phyloP scores from a whole-genome alignment of 495 filamentous ascomycete species.

The Articulospora tetracladia region DNA sequence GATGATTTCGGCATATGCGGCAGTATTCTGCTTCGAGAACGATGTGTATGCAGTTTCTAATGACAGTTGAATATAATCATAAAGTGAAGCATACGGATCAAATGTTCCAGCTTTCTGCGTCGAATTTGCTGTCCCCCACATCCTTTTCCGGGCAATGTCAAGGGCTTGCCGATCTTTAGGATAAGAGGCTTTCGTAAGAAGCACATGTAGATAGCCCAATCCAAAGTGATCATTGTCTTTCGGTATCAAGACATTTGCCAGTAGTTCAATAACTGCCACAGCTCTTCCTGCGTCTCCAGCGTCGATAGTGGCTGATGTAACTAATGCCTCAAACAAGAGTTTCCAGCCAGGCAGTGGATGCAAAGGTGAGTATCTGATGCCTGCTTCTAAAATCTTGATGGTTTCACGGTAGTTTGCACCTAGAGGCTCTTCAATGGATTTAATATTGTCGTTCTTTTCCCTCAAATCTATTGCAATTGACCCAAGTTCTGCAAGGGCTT shows the following conservation, averaged over 20 bases:
- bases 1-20: slow-evolving; percentile 24
- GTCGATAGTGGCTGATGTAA: slow-evolving; percentile 56
- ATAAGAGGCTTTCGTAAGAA: slow-evolving; percentile 22
- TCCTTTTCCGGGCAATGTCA: slow-evolving; percentile 50
- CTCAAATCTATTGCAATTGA: slow-evolving; percentile 26
- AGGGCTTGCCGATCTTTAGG: slow-evolving; percentile 51
- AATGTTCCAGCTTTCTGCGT: slow-evolving; percentile 40
- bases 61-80: slow-evolving; percentile 44
- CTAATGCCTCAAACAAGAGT: slow-evolving; percentile 53
- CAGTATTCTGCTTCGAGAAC: slow-evolving; percentile 21
- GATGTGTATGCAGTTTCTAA: slow-evolving; percentile 42
- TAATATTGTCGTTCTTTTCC: slow-evolving; percentile 19
- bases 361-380: slow-evolving; percentile 25
- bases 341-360: slow-evolving; percentile 50
- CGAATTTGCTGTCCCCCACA: slow-evolving; percentile 53
- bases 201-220: slow-evolving; percentile 9
- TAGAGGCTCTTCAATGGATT: slow-evolving; percentile 22
- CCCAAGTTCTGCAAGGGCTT: slow-evolving; percentile 33
- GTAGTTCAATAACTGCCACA: slow-evolving; percentile 63
- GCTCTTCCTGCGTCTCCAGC: slow-evolving; percentile 61
- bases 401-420: slow-evolving; percentile 67
- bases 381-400: slow-evolving; percentile 61
- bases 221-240: background rate
- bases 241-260: slow-evolving; percentile 38
- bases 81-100: slow-evolving; percentile 60